Evolutionary conservation across 805 yeast genomes (phyloP), one percentile per base, ranked within the genome.

Genomic region (Barnettozyma vustinii): DNA sequence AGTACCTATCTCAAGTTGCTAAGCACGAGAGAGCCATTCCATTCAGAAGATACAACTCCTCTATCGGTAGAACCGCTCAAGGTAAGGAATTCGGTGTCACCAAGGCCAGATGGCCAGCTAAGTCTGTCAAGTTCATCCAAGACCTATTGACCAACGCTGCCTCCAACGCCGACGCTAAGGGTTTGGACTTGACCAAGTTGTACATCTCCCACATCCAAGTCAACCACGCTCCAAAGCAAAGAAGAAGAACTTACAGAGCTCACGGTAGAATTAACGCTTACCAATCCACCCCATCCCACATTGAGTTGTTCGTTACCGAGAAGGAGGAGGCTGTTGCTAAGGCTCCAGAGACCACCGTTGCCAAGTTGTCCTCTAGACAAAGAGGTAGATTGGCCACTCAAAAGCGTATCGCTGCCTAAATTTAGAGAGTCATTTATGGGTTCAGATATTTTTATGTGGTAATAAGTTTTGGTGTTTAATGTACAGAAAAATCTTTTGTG

Each of bases 161-260:
- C 75, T 85, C 99, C 69, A 94, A 92, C 81, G 99, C 99, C 75
- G 98, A 91, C 75, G 83, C 96, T 67, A 94, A 94, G 84, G 99
- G 99, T 70, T 89, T 94, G 77, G 97, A 94, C 75, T 82, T 87
- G 67, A 81, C 95, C 67, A 88, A 87, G 75, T 87, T 94, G 73
- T 86, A 85, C 79, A 83, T 94, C 71, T 84, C 96, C 65, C 98
- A 94, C 87, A 92, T 94, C 74, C 99, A 94, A 83, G 99, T 92
- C 71, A 94, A 94, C 96, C 96, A 90, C 76, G 99, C 99, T 70
- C 99, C 99, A 80, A 90, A 90, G 81, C 96, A 89, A 81, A 94
- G 98, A 84, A 92, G 99, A 83, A 90, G 99, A 82, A 94, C 99
- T 71, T 94, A 81, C 96, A 91, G 99, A 86, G 99, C 99, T 69